Percentiles rank a stretch among this genome's conserved stretches.
Evolutionary conservation across 306 rosid species (phyloP).

Genomic region (Carpinus viminea): DNA sequence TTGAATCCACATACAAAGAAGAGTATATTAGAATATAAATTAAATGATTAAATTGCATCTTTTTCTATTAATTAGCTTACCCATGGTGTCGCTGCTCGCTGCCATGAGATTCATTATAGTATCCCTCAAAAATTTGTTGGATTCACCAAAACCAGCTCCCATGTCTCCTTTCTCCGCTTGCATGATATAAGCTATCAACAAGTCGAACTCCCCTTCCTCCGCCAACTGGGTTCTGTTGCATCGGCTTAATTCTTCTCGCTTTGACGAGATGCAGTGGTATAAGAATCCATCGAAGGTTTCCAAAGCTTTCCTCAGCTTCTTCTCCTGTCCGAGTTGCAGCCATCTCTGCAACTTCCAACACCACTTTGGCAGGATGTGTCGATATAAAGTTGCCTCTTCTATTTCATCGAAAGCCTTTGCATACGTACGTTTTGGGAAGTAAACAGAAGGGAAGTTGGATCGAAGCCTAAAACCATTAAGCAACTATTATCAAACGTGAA

Average conservation of each 20-base stretch:
- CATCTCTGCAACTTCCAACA: conserved; percentile 45
- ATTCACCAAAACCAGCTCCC: not conserved
- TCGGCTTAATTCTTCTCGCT: conserved; percentile 13
- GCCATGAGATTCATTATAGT: not conserved
- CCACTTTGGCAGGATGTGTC: conserved; percentile 18
- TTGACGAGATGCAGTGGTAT: conserved; percentile 26
- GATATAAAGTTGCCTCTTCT: conserved; percentile 19
- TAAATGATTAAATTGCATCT: no score
- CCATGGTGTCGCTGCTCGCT: conserved; percentile 5
- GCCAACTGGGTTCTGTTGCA: not conserved
- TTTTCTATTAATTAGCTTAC: not conserved
- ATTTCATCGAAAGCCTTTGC: conserved; percentile 26
- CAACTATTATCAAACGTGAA: conserved; percentile 28
- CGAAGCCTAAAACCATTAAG: conserved; percentile 26
- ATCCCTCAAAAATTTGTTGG: not conserved
- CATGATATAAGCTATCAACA: conserved; percentile 1
- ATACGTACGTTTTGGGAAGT: conserved; percentile 4
- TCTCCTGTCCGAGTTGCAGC: conserved; percentile 44
- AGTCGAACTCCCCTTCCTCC: not conserved
- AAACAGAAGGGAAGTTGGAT: conserved; percentile 12
- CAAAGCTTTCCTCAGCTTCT: conserved; percentile 28
- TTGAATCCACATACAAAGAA: no score
- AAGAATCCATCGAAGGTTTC: conserved; percentile 36
- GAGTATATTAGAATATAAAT: no score
- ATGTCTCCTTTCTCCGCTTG: not conserved